A percentile compares a stretch with the other conserved stretches of the same genome.
Conservation (phyloP, 2,329 filamentous ascomycete species). For the Orbilia javanica region DNA sequence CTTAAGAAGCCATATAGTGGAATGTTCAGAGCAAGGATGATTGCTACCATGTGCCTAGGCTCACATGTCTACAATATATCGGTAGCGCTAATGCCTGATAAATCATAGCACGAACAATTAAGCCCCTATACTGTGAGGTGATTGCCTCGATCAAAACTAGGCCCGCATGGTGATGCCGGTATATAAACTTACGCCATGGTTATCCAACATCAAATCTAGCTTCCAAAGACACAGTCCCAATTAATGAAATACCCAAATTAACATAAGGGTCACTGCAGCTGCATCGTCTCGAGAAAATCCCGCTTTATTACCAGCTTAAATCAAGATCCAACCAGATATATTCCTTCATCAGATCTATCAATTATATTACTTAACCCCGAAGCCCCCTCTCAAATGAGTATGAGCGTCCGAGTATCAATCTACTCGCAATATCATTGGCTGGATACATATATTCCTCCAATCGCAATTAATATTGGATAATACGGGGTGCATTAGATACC, state of each 20-base stretch:
- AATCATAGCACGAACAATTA: background rate
- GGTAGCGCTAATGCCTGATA: background rate
- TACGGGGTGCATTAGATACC: background rate
- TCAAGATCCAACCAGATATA: background rate
- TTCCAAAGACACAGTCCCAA: background rate
- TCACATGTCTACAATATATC: no score
- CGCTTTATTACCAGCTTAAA: background rate
- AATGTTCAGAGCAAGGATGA: no score
- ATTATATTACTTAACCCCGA: background rate
- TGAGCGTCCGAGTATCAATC: no score
- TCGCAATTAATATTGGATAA: background rate
- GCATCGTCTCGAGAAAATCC: background rate
- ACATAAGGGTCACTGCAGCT: background rate
- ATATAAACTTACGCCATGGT: no score
- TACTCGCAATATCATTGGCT: background rate
- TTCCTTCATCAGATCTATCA: background rate
- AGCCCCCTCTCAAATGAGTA: no score
- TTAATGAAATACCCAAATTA: background rate
- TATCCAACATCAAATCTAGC: background rate
- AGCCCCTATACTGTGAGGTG: background rate
- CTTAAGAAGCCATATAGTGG: no score
- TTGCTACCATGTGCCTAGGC: no score
- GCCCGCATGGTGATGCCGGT: no score
- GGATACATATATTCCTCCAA: background rate
- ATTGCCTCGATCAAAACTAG: no score